phyloP scores from a whole-genome alignment of 2,329 filamentous ascomycete species.

The Trichoderma asperellum region DNA sequence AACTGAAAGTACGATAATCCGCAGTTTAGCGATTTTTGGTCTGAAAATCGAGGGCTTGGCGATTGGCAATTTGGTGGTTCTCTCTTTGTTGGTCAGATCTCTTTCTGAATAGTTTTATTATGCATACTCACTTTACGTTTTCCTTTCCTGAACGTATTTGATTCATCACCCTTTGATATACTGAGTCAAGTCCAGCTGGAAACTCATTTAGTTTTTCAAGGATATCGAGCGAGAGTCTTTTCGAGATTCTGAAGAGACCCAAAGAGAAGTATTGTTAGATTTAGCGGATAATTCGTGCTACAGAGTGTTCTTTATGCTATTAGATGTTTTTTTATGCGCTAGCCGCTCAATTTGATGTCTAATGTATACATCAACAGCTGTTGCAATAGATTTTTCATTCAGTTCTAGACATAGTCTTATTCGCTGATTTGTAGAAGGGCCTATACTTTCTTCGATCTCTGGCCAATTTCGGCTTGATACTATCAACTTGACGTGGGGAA shows the following conservation, averaged over 20 bases:
- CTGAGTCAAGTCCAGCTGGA: constrained; percentile 40
- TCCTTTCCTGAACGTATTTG: no score
- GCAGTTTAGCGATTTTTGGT: no score
- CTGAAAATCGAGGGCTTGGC: no score
- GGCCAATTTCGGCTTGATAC: constrained; percentile 51
- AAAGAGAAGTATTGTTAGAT: constrained; percentile 42
- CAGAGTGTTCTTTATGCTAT: constrained; percentile 27
- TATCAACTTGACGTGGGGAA: constrained; percentile 45
- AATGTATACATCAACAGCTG: constrained; percentile 46
- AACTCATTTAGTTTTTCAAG: constrained; percentile 30
- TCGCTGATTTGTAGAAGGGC: constrained; percentile 24
- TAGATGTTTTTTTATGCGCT: constrained; percentile 18
- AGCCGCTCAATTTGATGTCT: constrained; percentile 40
- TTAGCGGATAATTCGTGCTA: constrained; percentile 36
- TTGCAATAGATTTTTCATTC: constrained; percentile 41
- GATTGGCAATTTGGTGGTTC: no score
- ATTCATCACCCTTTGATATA: constrained; percentile 47
- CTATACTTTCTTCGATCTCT: constrained; percentile 33
- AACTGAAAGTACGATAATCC: no score
- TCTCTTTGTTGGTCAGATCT: no score
- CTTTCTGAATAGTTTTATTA: no score
- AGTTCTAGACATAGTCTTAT: constrained; percentile 42
- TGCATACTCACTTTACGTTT: no score
- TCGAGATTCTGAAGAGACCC: constrained; percentile 31
- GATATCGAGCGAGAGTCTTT: constrained; percentile 29